Evolutionary conservation across 1,139 yeast genomes (phyloP), one percentile per base, ranked within the genome.

Genomic region (Scheffersomyces titani): DNA sequence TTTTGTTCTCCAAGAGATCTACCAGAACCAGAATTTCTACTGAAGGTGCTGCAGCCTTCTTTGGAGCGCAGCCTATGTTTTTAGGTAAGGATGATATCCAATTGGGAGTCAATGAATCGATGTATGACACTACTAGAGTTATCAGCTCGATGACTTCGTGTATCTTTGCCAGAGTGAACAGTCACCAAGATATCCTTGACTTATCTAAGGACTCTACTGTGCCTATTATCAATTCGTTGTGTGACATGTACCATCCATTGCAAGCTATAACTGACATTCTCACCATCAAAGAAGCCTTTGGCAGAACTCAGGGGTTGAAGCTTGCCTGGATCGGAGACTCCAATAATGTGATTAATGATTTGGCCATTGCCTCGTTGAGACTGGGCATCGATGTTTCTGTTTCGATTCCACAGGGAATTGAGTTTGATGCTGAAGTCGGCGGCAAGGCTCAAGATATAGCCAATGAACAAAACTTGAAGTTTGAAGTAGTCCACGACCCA

Each of bases 311-410:
- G 61, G 90, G 90, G 2, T 81, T 92, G 63, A 93, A 92, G 67
- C 77, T 94, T 57, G 87, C 98, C 1, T 94, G 99, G 99, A 86
- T 94, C 30, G 99, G 99, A 58, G 99, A 94, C 71, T 88, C 98
- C 51, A 94, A 94, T 72, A 94, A 94, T 68, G 99, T 94, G 46
- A 87, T 94, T 61, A 94, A 94, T 72, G 99, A 94, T 74, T 81
- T 94, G 74, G 86, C 96, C n/a, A 85, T 93, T 64, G 98, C 97
- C 7, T 86, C 97, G 47, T 82, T 92, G 66, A 92, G 89, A 75
- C 79, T 85, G 9, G 98, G 98, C 11, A 92, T 94, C 59, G 82
- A 86, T 61, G 97, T 94, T 11, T 72, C 93, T 0, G 83, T 94
- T 52, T 94, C 97, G 7, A 87, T 96, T 9, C 99, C 99, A 44